Base-by-base conservation (phyloP, 2,329 filamentous ascomycete genomes). In the Trichophyton equinum region DNA sequence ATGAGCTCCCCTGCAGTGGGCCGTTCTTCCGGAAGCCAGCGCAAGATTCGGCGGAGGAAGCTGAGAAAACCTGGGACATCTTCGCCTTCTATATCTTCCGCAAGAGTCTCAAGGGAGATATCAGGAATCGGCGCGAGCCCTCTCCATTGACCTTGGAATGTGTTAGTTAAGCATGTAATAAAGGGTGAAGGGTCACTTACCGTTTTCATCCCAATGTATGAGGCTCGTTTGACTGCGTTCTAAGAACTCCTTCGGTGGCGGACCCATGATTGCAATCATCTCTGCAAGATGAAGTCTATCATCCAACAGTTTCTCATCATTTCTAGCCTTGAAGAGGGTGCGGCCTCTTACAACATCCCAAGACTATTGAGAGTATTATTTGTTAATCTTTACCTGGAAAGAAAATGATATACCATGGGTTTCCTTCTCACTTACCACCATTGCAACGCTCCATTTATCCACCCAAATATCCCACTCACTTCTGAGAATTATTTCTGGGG, bases 361-460 rank as follows among this genome's bases (percentile, higher is more conserved):
- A 27, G 20, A 51, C 60, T 63, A 59, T 15, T n/a, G 22, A 11
- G 18, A 47, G 9, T 11, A 22, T 22, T 1, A 3, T 11, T 20
- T 4, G 20, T 25, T 18, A 25, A 44, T 25, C 1, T 46, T 20
- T 3, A 20, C 44, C 20, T 25, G n/a, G 44, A 9, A 11, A 18
- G 7, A 15, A 22, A 55, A n/a, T 13, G 13, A 36, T 22, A 33
- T 49, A 36, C 49, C 11, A 59, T 20, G n/a, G 11, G 8, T 56
- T 18, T 25, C 6, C 51, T 56, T 56, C 25, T 36, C 4, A 57
- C 64, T 46, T 64, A 68, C 66, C 61, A 69, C 63, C 25, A 65
- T 59, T n/a, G 63, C 68, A 51, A 69, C 58, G 42, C 63, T 65
- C 66, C 68, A 70, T 8, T 69, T 66, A 60, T 69, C 68, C 42